Evolutionary conservation across 2,329 filamentous ascomycete genomes (phyloP).

Genomic region (Lecanicillium sp.): DNA sequence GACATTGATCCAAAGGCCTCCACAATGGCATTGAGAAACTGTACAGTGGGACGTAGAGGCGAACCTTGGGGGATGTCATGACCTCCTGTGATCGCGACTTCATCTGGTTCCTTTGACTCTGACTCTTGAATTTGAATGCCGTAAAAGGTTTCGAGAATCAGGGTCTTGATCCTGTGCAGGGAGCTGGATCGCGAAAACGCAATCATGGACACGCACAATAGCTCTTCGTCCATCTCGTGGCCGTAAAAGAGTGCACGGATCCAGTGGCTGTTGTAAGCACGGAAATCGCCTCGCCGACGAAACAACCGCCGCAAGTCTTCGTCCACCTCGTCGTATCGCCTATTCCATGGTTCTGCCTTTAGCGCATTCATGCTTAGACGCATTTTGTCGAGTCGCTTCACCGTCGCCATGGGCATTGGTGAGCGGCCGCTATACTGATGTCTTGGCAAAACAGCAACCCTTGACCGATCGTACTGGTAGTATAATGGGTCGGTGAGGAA

Average conservation of each 20-base stretch:
- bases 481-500: conserved; percentile 39
- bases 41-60: conserved; percentile 47
- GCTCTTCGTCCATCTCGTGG: conserved; percentile 25
- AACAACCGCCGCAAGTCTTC: conserved; percentile 19
- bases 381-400: conserved; percentile 21
- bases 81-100: conserved; percentile 21
- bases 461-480: conserved; percentile 33
- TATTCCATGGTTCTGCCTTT: conserved; percentile 21
- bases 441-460: conserved; percentile 30
- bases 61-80: conserved; percentile 36
- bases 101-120: conserved; percentile 12
- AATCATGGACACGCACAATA: conserved; percentile 33
- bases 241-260: conserved; percentile 15
- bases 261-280: conserved; percentile 21
- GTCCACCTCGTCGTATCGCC: conserved; percentile 13
- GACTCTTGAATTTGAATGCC: conserved; percentile 15
- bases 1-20: conserved; percentile 61
- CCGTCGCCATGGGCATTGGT: conserved; percentile 8
- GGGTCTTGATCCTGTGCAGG: conserved; percentile 21
- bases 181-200: conserved; percentile 31
- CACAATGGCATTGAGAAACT: conserved; percentile 57
- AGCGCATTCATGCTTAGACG: conserved; percentile 20
- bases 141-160: conserved; percentile 24
- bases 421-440: conserved; percentile 22
- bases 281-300: conserved; percentile 16